Base-by-base conservation (phyloP, 2,329 filamentous ascomycete genomes). In the Sodiomyces alkalinus region DNA sequence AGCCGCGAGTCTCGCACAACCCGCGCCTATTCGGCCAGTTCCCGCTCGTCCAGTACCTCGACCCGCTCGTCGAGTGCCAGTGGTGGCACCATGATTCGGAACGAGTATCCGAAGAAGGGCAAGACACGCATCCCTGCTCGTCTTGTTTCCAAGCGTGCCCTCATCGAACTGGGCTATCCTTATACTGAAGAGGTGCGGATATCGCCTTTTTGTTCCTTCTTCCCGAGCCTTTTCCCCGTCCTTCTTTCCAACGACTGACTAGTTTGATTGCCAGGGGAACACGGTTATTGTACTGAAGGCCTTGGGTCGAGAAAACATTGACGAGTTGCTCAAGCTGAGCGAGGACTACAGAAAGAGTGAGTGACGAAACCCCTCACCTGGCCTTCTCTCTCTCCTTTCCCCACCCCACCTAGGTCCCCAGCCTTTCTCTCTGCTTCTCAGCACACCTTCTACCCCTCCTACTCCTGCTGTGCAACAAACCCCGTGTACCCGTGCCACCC, bases 271-370 rank as follows among this genome's bases (percentile, higher is more conserved):
- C n/a, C 39, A 90, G 80, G 82, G 79, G 21, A 76, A 79, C 40
- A 79, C 78, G 14, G 73, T 90, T 41, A 69, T 93, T 29, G 74
- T 96, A 19, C 73, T 80, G 41, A 78, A 81, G 45, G 86, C 87
- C 7, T 64, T 96, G 5, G 80, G 82, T 11, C 86, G 92, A 42
- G 74, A 87, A 12, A 83, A 93, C 42, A 94, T 94, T 37, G 85
- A 94, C 41, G 80, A 92, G 43, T 64, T 94, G 24, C 79, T 94
- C 42, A 77, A 73, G 43, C 61, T 85, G 27, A 92, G 82, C 51
- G 80, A 85, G 43, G 73, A 78, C 18, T 85, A 82, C 53, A 74
- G 67, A 46, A 66, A 68, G 45, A 60, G 66, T 69, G 42, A 44
- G 60, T 44, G n/a, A n/a, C n/a, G n/a, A n/a, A n/a, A n/a, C n/a